Conservation (phyloP, 805 yeast genomes). For the Saccharomycopsis capsularis region DNA sequence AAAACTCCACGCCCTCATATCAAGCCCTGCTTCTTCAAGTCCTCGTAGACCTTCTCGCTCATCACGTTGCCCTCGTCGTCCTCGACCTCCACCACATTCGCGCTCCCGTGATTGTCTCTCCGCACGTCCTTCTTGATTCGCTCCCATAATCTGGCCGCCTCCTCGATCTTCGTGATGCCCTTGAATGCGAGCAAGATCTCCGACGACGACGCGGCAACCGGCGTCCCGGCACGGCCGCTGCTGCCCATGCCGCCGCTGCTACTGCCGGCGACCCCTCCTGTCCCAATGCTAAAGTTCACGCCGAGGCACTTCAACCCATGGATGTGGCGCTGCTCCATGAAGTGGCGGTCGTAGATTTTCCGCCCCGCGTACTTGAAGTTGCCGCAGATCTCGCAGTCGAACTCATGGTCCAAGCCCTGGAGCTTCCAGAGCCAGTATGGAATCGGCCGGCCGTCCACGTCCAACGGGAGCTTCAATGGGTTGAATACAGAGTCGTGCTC, state of each 20-base stretch:
- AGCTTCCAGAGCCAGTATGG: slow-evolving; percentile 91
- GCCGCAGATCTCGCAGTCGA: slow-evolving; percentile 83
- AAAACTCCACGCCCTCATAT: too few species aligned
- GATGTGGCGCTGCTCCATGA: slow-evolving; percentile 59
- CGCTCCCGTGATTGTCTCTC: slow-evolving; percentile 31
- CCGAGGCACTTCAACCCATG: slow-evolving; percentile 75
- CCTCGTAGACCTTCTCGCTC: slow-evolving; percentile 75
- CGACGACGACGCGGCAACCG: not conserved
- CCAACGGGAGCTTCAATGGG: slow-evolving; percentile 64
- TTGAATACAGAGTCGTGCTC: slow-evolving; percentile 33
- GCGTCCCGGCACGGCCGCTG: too few species aligned
- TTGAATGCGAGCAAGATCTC: slow-evolving; percentile 47
- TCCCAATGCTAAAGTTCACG: slow-evolving; percentile 27
- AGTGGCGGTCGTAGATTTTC: slow-evolving; percentile 64
- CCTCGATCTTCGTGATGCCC: slow-evolving; percentile 60
- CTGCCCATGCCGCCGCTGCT: not conserved
- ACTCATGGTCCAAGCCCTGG: slow-evolving; percentile 72
- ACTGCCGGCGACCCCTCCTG: not conserved
- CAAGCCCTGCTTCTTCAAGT: slow-evolving; percentile 82
- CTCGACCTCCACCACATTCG: slow-evolving; percentile 71
- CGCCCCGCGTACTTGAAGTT: slow-evolving; percentile 68
- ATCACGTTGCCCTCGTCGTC: slow-evolving; percentile 91
- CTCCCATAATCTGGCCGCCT: slow-evolving; percentile 56
- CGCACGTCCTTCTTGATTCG: slow-evolving; percentile 34
- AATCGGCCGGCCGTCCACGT: slow-evolving; percentile 85